A percentile compares a stretch with the other conserved stretches of the same genome.
Evolutionary conservation across 495 filamentous ascomycete species (phyloP).

Genomic region (Podospora bellae-mahoneyi): DNA sequence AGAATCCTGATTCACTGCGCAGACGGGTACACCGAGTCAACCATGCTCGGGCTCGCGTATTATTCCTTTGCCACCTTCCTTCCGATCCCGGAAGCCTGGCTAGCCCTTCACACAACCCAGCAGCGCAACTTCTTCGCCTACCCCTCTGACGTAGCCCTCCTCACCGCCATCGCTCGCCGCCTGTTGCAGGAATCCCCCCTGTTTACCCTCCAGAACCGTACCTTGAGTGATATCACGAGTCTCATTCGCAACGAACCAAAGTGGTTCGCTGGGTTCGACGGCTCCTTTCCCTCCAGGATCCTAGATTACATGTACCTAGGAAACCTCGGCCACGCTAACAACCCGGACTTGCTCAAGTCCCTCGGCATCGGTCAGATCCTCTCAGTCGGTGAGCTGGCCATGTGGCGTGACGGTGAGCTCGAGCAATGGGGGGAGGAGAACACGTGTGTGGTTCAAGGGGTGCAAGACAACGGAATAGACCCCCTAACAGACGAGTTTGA

Average conservation of each 20-base stretch:
- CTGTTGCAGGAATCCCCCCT: constrained; percentile 54
- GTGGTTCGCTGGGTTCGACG: constrained; percentile 84
- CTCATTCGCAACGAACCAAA: constrained; percentile 56
- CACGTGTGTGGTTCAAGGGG: constrained; percentile 70
- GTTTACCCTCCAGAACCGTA: constrained; percentile 15
- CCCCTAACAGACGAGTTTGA: constrained; percentile 83
- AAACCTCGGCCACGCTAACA: constrained; percentile 89
- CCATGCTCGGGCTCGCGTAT: constrained; percentile 82
- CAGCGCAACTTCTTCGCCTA: constrained; percentile 95
- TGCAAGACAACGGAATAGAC: constrained; percentile 97
- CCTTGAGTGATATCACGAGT: constrained; percentile 41
- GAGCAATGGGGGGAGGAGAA: constrained; percentile 69
- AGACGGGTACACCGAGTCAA: constrained; percentile 94
- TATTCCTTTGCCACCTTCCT: constrained; percentile 83
- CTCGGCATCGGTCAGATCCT: constrained; percentile 85
- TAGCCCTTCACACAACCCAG: constrained; percentile 74
- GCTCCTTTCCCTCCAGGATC: constrained; percentile 83
- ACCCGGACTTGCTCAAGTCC: constrained; percentile 71
- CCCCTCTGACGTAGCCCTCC: constrained; percentile 76
- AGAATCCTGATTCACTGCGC: constrained; percentile 87
- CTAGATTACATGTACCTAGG: constrained; percentile 95
- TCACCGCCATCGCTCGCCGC: constrained; percentile 69
- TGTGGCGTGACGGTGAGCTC: constrained; percentile 68
- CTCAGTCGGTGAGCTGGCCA: constrained; percentile 87
- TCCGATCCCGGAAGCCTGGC: constrained; percentile 79